Evolutionary conservation across 2,329 filamentous ascomycete genomes (phyloP), one percentile per base, ranked within the genome.

Genomic region (Ceratocystis ficicola): DNA sequence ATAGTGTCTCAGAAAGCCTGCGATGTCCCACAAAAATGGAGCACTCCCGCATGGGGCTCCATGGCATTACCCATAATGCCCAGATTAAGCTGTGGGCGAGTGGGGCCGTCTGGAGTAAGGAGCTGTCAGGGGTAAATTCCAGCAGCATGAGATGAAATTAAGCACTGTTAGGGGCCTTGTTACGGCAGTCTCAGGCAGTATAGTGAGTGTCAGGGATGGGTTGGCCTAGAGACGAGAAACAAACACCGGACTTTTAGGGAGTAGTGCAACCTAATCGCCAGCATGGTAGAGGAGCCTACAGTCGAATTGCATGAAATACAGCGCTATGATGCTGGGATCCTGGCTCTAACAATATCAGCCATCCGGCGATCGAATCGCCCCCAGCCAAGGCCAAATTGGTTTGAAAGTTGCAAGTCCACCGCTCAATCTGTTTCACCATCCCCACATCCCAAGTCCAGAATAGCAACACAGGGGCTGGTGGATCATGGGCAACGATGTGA

Each of bases 111-210:
- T 28, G 17, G 25, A 22, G 28, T 57, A 32, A 30, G 50, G 10
- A 22, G 20, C 52, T 57, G 22, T n/a, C 52, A 57, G 28, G 52
- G 52, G 28, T n/a, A 28, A 57, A 4, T 28, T 28, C 52, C 25
- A 22, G 52, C 50, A 22, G 50, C 52, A 57, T 57, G 25, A 57
- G 52, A 57, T 57, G 28, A 57, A 57, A 57, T 57, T 57, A 57
- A 57, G 52, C 22, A n/a, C 52, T n/a, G 12, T 57, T 28, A 57
- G 52, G 52, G 15, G 52, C 25, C n/a, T 57, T 28, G 17, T 8
- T 30, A 32, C 20, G 12, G 28, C n/a, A 12, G 52, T 57, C 25
- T 57, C 52, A 57, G 52, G 22, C 30, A n/a, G 6, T 57, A 57
- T 3, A 57, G 52, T 2, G 17, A 2, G 2, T 17, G 52, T 28